Conservation (phyloP, 2,329 filamentous ascomycete genomes). For the Microdochium paspali region DNA sequence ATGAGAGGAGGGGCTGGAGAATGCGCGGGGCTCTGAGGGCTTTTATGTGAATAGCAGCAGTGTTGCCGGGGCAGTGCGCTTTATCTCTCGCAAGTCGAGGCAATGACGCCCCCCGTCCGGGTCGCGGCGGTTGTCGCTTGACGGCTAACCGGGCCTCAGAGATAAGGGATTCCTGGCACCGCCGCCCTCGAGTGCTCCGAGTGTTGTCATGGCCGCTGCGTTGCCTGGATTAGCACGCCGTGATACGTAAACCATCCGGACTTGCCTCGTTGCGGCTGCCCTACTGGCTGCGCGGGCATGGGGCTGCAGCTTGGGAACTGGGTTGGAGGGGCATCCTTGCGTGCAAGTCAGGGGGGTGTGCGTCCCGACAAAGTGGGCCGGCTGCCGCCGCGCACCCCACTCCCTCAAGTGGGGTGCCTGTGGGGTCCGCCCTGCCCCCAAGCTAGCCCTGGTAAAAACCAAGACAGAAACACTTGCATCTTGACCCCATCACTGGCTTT, state of each 20-base stretch:
- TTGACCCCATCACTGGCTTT: too few relatives aligned
- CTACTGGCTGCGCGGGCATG: not conserved
- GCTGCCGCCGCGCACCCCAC: too few relatives aligned
- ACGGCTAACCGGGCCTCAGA: not conserved
- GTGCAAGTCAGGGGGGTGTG: too few relatives aligned
- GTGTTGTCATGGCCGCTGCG: not conserved
- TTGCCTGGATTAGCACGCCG: not conserved
- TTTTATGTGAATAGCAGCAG: not conserved
- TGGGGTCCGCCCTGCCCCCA: too few relatives aligned
- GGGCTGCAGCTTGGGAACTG: not conserved
- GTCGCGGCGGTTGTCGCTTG: not conserved
- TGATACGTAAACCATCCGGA: constrained; percentile 1
- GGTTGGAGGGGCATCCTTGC: too few relatives aligned
- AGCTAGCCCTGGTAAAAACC: too few relatives aligned
- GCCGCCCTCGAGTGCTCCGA: not conserved
- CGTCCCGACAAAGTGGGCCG: too few relatives aligned
- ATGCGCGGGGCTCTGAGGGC: not conserved
- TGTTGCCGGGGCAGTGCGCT: not conserved
- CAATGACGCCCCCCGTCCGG: not conserved
- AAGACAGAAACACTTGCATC: too few relatives aligned
- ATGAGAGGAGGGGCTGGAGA: not conserved
- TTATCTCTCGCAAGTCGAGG: not conserved
- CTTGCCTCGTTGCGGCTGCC: not conserved
- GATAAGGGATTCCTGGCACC: not conserved
- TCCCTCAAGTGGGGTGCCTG: too few relatives aligned